Evolutionary conservation across 768 basidiomycete genomes (phyloP), one percentile per base, ranked within the genome.

Genomic region (Boletus rubroflammeus): DNA sequence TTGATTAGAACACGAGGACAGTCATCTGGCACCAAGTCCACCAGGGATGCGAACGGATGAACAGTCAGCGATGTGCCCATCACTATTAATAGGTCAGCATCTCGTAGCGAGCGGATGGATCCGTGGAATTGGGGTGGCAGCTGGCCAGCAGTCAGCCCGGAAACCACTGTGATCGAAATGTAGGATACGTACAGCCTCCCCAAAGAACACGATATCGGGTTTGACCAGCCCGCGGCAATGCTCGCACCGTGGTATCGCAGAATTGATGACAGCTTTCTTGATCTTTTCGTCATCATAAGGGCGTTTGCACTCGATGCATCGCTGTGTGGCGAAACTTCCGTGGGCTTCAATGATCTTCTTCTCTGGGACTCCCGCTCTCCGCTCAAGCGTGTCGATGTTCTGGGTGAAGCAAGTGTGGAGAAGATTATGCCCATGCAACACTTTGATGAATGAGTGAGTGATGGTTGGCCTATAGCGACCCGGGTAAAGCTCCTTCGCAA

Each of bases 141-240:
- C 91, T 92, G 59, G 13, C 32, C 6, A 42, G 39, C 17, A 34
- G 26, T 63, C 28, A 47, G 53, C 50, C 15, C 19, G 9, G 47
- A 25, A 44, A 31, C 7, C 35, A 34, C 40, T 3, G 14, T n/a
- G 3, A 39, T 44, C 21, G 11, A 50, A 29, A 42, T 14, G 14
- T 32, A 41, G 17, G n/a, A 32, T 15, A 73, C 84, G 31, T 65
- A 88, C 85, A 35, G 78, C 65, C 72, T 93, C 89, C 23, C 94
- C 93, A 63, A 96, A 95, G 72, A 96, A 95, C 13, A 96, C 90
- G 40, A 96, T 96, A 63, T 96, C 90, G n/a, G 93, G 93, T 69
- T 95, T 93, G 15, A 94, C 85, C 36, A 91, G 75, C 0, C 91
- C 92, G 1, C 73, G 75, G 58, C 93, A 93, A 21, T 62, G 51